phyloP scores from a whole-genome alignment of 2,329 filamentous ascomycete genomes.

The Davidsoniella virescens region DNA sequence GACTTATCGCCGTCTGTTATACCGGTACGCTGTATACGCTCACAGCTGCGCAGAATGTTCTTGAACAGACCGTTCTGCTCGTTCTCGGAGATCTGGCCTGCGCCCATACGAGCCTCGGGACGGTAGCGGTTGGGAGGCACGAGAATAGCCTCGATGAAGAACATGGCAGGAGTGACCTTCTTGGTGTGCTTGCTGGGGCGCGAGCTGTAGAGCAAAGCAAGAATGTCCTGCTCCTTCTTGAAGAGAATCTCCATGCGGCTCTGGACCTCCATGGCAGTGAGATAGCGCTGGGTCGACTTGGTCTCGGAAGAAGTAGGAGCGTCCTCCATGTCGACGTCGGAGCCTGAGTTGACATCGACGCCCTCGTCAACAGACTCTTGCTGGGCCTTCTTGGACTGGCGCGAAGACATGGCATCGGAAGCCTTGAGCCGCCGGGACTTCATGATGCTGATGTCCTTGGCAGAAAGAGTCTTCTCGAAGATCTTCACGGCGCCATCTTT shows the following conservation, averaged over 20 bases:
- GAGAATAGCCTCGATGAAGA: slow-evolving; percentile 74
- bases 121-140: slow-evolving; percentile 88
- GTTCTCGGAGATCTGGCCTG: slow-evolving; percentile 69
- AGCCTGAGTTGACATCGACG: slow-evolving; percentile 25
- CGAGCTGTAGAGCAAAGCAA: slow-evolving; percentile 73
- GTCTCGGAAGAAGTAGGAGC: slow-evolving; percentile 22
- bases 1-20: background rate
- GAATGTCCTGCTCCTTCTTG: slow-evolving; percentile 67
- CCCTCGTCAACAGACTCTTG: slow-evolving; percentile 40
- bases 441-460: slow-evolving; percentile 67
- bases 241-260: slow-evolving; percentile 67
- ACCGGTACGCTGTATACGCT: slow-evolving; percentile 23
- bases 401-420: slow-evolving; percentile 47
- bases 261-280: slow-evolving; percentile 70
- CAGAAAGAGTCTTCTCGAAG: slow-evolving; percentile 63
- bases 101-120: slow-evolving; percentile 68
- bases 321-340: slow-evolving; percentile 23
- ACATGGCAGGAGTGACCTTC: slow-evolving; percentile 67
- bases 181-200: slow-evolving; percentile 43
- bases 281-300: slow-evolving; percentile 46
- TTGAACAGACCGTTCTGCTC: slow-evolving; percentile 82
- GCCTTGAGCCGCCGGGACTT: slow-evolving; percentile 48
- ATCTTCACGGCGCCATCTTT: slow-evolving; percentile 90
- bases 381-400: slow-evolving; percentile 19
- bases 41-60: slow-evolving; percentile 60